phyloP scores from a whole-genome alignment of 2,329 filamentous ascomycete species.

The Nakataea oryzae region DNA sequence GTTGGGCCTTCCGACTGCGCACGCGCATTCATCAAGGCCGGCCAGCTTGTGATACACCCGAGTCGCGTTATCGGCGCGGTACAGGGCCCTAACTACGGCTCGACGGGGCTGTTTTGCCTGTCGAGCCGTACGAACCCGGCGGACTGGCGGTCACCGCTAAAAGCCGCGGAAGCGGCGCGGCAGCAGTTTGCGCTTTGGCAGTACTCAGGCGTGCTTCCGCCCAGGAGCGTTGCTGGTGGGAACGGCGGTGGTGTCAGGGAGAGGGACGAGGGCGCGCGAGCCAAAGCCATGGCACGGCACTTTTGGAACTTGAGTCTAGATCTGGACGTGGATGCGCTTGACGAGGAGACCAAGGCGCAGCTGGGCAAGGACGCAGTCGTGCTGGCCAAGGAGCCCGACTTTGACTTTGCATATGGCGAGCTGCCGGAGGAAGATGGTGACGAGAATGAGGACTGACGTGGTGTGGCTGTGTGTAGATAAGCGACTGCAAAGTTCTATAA shows the following conservation, averaged over 20 bases:
- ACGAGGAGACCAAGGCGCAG: constrained; percentile 7
- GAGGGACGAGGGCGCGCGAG: neutral
- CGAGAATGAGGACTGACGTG: neutral
- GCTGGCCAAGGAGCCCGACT: constrained; percentile 4
- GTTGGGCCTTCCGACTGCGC: constrained; percentile 17
- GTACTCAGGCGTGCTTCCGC: neutral
- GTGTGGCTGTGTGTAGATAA: neutral
- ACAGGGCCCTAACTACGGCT: constrained; percentile 41
- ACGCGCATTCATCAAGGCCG: constrained; percentile 23
- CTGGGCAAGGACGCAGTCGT: constrained; percentile 13
- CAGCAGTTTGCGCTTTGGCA: constrained; percentile 24
- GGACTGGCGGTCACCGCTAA: constrained; percentile 26
- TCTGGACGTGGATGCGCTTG: constrained; percentile 7
- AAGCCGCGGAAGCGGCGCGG: constrained; percentile 27
- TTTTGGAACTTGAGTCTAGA: constrained; percentile 5
- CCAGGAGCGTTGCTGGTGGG: neutral
- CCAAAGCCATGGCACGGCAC: neutral
- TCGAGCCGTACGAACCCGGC: constrained; percentile 38
- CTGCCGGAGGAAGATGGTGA: neutral
- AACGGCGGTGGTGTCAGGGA: neutral
- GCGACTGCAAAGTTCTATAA: no score
- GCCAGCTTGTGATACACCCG: constrained; percentile 28
- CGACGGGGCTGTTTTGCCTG: constrained; percentile 31
- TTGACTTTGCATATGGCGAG: neutral
- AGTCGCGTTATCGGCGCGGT: constrained; percentile 42